Evolutionary conservation across 345 rosid genomes (phyloP).

Genomic region (Populus ilicifolia): DNA sequence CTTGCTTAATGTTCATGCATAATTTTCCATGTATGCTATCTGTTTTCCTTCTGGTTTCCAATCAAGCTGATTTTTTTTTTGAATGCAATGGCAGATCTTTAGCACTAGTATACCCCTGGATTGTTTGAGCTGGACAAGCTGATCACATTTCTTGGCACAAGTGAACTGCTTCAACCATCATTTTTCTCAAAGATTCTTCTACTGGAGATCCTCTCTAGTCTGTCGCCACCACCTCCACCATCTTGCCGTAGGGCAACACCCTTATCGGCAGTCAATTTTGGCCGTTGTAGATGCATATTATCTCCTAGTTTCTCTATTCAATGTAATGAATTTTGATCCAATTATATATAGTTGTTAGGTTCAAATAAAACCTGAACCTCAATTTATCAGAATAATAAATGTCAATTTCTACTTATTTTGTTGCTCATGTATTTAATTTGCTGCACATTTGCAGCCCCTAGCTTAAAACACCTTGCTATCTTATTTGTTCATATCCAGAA

Average conservation of each 20-base stretch:
- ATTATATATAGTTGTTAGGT: neutral
- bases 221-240: neutral
- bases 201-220: neutral
- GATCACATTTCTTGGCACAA: neutral
- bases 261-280: constrained; percentile 1
- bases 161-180: neutral
- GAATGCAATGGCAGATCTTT: neutral
- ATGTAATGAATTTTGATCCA: constrained; percentile 13
- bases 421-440: neutral
- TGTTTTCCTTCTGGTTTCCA: neutral
- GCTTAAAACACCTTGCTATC: neutral
- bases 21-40: neutral
- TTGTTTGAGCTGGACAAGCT: neutral
- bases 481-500: neutral
- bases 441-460: neutral
- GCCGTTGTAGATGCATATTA: neutral
- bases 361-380: neutral
- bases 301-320: neutral
- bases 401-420: neutral
- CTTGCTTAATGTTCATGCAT: neutral
- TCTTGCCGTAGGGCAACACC: neutral
- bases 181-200: neutral
- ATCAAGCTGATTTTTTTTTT: neutral
- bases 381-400: neutral
- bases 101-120: neutral